These are phyloP conservation scores for Penicillium verhagenii DNA, from an alignment of 495 filamentous ascomycete genomes.

Conservation along the genomic window DNA sequence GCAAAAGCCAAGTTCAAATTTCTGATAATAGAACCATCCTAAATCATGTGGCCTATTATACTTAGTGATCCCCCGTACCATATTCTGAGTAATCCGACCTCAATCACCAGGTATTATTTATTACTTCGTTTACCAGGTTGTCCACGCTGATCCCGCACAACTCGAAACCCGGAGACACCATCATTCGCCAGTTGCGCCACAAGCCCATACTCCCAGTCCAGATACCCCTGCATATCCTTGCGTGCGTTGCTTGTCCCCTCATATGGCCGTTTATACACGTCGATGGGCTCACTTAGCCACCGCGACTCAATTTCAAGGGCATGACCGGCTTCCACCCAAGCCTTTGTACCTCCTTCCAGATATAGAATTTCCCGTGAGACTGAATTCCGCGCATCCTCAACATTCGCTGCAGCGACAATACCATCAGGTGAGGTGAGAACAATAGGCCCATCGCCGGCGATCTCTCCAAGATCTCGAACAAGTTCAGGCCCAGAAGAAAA, in stretches of 20 bases:
- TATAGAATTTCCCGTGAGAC: slow-evolving; percentile 13
- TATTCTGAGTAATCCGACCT: too few relatives aligned
- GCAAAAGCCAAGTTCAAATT: too few relatives aligned
- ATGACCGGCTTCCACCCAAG: slow-evolving; percentile 19
- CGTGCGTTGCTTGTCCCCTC: slow-evolving; percentile 28
- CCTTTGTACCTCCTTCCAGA: slow-evolving; percentile 20
- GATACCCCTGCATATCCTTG: slow-evolving; percentile 28
- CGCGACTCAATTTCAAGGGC: slow-evolving; percentile 20
- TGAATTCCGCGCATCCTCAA: slow-evolving; percentile 13
- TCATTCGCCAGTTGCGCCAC: slow-evolving; percentile 28
- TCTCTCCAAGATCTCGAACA: slow-evolving; percentile 11
- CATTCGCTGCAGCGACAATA: slow-evolving; percentile 37
- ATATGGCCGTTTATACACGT: slow-evolving; percentile 28
- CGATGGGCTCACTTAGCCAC: slow-evolving; percentile 25
- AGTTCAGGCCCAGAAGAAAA: slow-evolving; percentile 28
- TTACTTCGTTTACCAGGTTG: neutral
- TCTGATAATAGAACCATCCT: too few relatives aligned
- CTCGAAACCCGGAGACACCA: slow-evolving; percentile 23
- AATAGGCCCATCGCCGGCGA: slow-evolving; percentile 12
- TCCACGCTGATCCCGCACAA: slow-evolving; percentile 9
- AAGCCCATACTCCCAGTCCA: slow-evolving; percentile 32
- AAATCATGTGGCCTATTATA: too few relatives aligned
- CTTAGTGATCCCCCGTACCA: too few relatives aligned
- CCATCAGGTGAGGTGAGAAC: slow-evolving; percentile 34
- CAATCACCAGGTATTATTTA: too few relatives aligned